A percentile compares a stretch with the other conserved stretches of the same genome.
These are phyloP conservation scores for Cyclocybe cylindracea DNA, from an alignment of 768 basidiomycete species.

Conservation along the genomic window DNA sequence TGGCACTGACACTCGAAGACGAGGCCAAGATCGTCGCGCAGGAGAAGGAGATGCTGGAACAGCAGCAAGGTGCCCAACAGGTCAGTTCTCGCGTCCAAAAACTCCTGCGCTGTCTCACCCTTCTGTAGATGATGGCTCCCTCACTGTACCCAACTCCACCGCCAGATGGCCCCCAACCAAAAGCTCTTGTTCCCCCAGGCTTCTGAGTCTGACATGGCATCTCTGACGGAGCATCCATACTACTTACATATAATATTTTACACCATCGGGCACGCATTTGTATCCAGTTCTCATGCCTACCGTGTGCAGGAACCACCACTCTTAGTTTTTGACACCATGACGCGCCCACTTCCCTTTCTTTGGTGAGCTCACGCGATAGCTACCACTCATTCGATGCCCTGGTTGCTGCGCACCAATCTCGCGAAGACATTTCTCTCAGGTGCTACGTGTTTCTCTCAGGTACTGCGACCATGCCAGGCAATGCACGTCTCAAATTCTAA, in stretches of 20 bases:
- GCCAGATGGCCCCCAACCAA: constrained; percentile 41
- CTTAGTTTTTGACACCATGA: constrained; percentile 14
- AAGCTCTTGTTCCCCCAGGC: constrained; percentile 80
- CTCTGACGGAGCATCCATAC: constrained; percentile 7
- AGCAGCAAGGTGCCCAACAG: constrained; percentile 92
- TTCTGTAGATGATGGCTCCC: constrained; percentile 70
- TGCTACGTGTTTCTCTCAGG: neutral
- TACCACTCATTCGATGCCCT: constrained; percentile 7
- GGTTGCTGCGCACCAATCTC: constrained; percentile 17
- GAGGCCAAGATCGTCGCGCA: constrained; percentile 93
- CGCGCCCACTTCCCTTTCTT: constrained; percentile 17
- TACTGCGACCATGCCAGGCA: too few species aligned
- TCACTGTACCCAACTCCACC: constrained; percentile 52
- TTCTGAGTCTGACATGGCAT: constrained; percentile 49
- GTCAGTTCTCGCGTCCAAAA: constrained; percentile 41
- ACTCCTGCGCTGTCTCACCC: constrained; percentile 13
- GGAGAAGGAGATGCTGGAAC: constrained; percentile 91
- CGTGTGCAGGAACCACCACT: constrained; percentile 16
- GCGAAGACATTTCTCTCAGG: constrained; percentile 8
- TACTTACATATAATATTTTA: constrained; percentile 18
- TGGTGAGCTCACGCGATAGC: constrained; percentile 9
- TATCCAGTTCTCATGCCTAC: constrained; percentile 26
- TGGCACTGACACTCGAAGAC: constrained; percentile 93
- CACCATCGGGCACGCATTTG: constrained; percentile 12
- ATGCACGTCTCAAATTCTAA: too few species aligned